Percentiles rank a stretch among this genome's conserved stretches.
phyloP scores from a whole-genome alignment of 2,329 filamentous ascomycete species.

The Penicillium sclerotigenum region DNA sequence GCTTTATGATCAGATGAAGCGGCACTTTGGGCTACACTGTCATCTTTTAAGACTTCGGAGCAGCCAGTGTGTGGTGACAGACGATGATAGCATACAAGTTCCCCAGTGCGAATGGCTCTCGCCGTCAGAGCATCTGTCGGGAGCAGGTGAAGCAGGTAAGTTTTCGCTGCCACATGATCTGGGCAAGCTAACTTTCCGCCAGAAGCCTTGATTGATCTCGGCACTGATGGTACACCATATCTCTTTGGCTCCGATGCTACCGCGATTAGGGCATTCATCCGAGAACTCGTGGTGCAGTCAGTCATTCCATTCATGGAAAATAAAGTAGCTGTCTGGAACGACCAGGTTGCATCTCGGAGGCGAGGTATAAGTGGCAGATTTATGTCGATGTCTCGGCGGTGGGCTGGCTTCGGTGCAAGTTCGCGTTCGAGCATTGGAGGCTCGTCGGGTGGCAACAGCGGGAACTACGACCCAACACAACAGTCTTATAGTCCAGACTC shows the following conservation, averaged over 20 bases:
- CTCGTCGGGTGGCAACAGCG: conserved; percentile 42
- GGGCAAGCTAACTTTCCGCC: conserved; percentile 7
- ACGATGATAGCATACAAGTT: conserved; percentile 82
- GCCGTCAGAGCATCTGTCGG: conserved; percentile 75
- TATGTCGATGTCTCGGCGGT: conserved; percentile 88
- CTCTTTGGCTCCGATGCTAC: conserved; percentile 91
- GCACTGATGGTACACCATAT: conserved; percentile 65
- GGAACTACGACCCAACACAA: conserved; percentile 71
- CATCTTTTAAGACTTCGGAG: conserved; percentile 84
- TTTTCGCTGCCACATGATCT: neutral
- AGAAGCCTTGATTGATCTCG: conserved; percentile 55
- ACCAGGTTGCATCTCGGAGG: conserved; percentile 87
- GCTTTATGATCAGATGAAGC: conserved; percentile 97
- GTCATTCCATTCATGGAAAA: conserved; percentile 96
- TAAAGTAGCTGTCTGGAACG: conserved; percentile 87
- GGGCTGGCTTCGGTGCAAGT: conserved; percentile 72
- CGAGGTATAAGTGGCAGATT: conserved; percentile 89
- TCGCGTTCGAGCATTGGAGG: conserved; percentile 57
- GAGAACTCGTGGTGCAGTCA: conserved; percentile 93
- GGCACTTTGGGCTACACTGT: conserved; percentile 94
- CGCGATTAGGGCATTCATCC: conserved; percentile 81
- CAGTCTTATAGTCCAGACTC: conserved; percentile 82
- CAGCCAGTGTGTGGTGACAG: conserved; percentile 78
- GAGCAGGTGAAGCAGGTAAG: conserved; percentile 63
- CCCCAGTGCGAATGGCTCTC: conserved; percentile 87